A percentile compares a stretch with the other conserved stretches of the same genome.
These are phyloP conservation scores for Leccinum ochraceum DNA, from an alignment of 768 basidiomycete genomes.

Conservation along the genomic window DNA sequence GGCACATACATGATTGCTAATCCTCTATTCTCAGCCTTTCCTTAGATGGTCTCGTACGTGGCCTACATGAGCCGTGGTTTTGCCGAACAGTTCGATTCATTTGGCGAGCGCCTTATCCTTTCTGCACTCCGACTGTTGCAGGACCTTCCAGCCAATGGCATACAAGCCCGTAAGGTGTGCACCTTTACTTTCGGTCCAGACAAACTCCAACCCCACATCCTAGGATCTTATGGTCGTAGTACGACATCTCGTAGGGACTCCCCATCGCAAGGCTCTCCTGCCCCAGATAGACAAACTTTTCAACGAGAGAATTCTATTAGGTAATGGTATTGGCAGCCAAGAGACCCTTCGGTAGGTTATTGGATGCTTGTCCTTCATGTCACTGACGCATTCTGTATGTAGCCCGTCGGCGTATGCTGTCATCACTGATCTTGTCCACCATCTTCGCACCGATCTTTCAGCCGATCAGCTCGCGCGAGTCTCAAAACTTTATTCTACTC, in stretches of 20 bases:
- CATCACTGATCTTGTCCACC: constrained; percentile 91
- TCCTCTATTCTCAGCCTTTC: constrained; percentile 8
- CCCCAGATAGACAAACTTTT: constrained; percentile 86
- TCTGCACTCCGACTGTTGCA: constrained; percentile 85
- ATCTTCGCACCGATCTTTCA: constrained; percentile 80
- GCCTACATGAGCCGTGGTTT: constrained; percentile 83
- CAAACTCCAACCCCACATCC: background rate
- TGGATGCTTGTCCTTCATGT: background rate
- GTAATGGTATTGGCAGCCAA: constrained; percentile 77
- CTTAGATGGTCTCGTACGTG: constrained; percentile 86
- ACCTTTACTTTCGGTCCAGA: background rate
- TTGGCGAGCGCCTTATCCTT: constrained; percentile 79
- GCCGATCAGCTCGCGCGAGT: constrained; percentile 74
- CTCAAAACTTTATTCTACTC: constrained; percentile 81
- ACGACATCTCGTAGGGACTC: constrained; percentile 81
- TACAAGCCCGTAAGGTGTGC: constrained; percentile 75
- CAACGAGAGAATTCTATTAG: constrained; percentile 87
- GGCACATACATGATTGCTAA: background rate
- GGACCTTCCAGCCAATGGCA: constrained; percentile 88
- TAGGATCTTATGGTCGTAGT: constrained; percentile 93
- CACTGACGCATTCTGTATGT: constrained; percentile 31
- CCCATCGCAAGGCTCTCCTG: constrained; percentile 76
- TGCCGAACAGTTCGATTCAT: constrained; percentile 63
- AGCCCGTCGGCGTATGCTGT: constrained; percentile 84
- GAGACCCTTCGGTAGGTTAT: constrained; percentile 74